Evolutionary conservation across 495 filamentous ascomycete species (phyloP), one percentile per base, ranked within the genome.

Genomic region (Penicillium canescens): DNA sequence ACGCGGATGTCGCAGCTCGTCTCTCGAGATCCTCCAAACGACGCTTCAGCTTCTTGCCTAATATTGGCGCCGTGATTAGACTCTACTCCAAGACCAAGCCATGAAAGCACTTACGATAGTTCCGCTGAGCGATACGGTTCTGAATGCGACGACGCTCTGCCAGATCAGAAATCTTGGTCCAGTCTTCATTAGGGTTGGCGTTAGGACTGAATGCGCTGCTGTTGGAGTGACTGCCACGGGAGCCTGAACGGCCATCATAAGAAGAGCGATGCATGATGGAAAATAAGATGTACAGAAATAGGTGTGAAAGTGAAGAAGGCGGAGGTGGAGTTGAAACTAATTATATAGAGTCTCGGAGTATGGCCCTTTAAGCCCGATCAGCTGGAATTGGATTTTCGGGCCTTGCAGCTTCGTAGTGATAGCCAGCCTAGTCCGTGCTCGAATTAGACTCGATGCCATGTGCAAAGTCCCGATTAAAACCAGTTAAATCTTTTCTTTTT

Each of bases 41-140:
- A 72, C 89, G 90, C 89, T 98, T 98, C 52, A 98, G 84, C 83
- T 97, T 98, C 82, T 97, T 96, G 81, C 93, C 93, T 98, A 69
- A 51, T 21, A 37, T n/a, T 44, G 14, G 42, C 9, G 6, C 24
- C 36, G 6, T 24, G 45, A 34, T 6, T 26, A 23, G 14, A 7
- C 6, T 18, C 26, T 28, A 46, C 8, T 34, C 35, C 16, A 24
- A 36, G 20, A 12, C 16, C 11, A 18, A 4, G 34, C 9, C 10
- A 3, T 16, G 10, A 23, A 9, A 28, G 33, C 21, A 89, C 92
- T 70, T 81, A 96, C 93, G 93, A 77, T 98, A 98, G 77, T 98
- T 98, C 53, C 93, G 87, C 75, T 98, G 93, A 38, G 93, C 93
- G 74, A 98, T 98, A 45, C 93, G 84, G 74, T 98, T 98, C 75